Percentiles rank a stretch among this genome's conserved stretches.
Evolutionary conservation across 1,284 basidiomycete genomes (phyloP).

Genomic region (Cutaneotrichosporon curvatum): DNA sequence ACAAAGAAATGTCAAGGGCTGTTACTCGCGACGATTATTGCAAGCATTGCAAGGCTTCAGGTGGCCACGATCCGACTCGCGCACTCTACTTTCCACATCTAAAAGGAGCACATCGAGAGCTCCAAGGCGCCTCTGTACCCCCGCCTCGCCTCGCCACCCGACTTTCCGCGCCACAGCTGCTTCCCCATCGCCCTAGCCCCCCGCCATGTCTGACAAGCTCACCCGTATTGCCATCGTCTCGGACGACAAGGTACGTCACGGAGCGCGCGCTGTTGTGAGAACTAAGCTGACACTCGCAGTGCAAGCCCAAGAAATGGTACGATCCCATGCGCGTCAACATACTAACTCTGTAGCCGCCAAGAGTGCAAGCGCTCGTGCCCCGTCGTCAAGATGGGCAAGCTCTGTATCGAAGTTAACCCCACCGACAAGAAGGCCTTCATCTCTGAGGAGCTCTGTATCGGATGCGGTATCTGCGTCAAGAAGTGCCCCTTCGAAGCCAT

Average conservation of each 20-base stretch:
- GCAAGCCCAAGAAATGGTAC: slow-evolving; percentile 78
- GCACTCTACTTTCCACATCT: background rate
- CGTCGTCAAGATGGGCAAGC: slow-evolving; percentile 95
- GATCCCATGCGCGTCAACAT: slow-evolving; percentile 5
- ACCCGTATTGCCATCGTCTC: slow-evolving; percentile 94
- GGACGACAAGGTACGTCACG: slow-evolving; percentile 55
- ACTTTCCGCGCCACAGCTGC: background rate
- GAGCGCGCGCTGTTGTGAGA: slow-evolving; percentile 2
- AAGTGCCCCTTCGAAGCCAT: slow-evolving; percentile 99
- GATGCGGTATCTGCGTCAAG: slow-evolving; percentile 97
- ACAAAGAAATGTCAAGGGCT: no score
- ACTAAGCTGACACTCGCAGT: slow-evolving; percentile 50
- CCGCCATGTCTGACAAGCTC: slow-evolving; percentile 63
- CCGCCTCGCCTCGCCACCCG: background rate
- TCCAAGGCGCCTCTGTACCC: no score
- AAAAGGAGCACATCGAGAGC: background rate
- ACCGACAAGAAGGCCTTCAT: slow-evolving; percentile 94
- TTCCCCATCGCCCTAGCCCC: background rate
- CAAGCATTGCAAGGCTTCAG: no score
- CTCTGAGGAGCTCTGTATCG: slow-evolving; percentile 92
- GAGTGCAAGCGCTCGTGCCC: slow-evolving; percentile 70
- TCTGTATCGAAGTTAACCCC: slow-evolving; percentile 93
- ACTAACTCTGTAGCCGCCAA: slow-evolving; percentile 38
- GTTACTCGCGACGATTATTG: no score
- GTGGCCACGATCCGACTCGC: background rate